Evolutionary conservation across 164 flowering plant genomes (phyloP), one percentile per base, ranked within the genome.

Genomic region (Euptelea pleiosperma): DNA sequence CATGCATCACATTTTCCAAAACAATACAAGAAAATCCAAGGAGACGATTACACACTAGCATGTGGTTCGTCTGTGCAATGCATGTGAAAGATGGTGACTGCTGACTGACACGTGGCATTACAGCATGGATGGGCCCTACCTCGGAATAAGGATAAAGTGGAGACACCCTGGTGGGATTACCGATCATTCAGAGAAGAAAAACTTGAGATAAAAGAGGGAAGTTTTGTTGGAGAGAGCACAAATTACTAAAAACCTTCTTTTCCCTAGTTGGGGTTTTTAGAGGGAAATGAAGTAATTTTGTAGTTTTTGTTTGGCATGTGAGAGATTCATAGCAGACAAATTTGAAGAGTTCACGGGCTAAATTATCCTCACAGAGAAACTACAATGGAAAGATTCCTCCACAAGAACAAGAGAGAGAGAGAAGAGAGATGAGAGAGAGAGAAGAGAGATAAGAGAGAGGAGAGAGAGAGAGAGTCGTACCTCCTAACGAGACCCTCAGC

Each of bases 341-440:
- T 14, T 16, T 47, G 41, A 63, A 19, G 30, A 41, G 61, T 29
- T 63, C 61, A 63, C 60, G 55, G 54, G 55, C 60, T 19, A 39
- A 63, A 24, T n/a, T n/a, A n/a, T 15, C 29, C 21, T 29, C 29
- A 56, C 3, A 42, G 7, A 30, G 28, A 61, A 50, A 50, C 21
- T 51, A 55, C 47, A 63, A 55, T 55, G 60, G 29, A 63, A 55
- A 63, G 67, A 56, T 46, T 54, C 55, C 52, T 14, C 36, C 40
- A 24, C 40, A 2, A 34, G 42, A 52, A 21, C 4, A 15, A 52
- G 29, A 21, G 41, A 16, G 39, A 21, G 26, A 47, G 35, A 6
- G 30, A 33, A n/a, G n/a, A n/a, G n/a, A n/a, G n/a, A n/a, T n/a
- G 29, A 21, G 41, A 16, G 39, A 21, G 26, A 47, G 35, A 6